Base-by-base conservation (phyloP, 495 filamentous ascomycete species). In the Penicillium antarcticum region DNA sequence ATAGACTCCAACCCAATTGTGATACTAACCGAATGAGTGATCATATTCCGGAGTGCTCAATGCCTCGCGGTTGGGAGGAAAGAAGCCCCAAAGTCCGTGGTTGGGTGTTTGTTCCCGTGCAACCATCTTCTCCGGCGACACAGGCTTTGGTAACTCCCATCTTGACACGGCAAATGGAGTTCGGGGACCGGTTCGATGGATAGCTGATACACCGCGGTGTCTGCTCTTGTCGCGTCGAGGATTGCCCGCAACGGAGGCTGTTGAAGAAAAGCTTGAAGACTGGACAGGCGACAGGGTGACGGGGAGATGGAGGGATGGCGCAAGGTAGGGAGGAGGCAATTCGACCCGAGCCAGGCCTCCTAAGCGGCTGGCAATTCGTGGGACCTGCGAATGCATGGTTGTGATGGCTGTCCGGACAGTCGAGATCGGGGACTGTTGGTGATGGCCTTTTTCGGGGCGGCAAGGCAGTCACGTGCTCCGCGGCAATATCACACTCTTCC, bases 31-130 rank as follows among this genome's bases (percentile, higher is more conserved):
- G 67, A 91, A 84, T 32, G 80, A 72, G 13, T 60, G 44, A 38
- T 85, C 82, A 55, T 89, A 84, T 14, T 81, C 77, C 2, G 92
- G 92, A 10, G 80, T 81, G 40, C 72, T 75, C 64, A 96, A 62
- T 13, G 84, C 68, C 56, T 80, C 79, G 41, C 77, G 79, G 45
- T 84, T 76, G 42, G 74, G 70, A 52, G 83, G 80, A 70, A 99
- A 97, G 72, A 99, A 99, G 0, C 79, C 85, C 87, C 87, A 97
- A n/a, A 99, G 85, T 32, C 89, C 91, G 70, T 99, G 94, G 49
- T 94, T 69, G 6, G 79, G 75, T 62, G 87, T 87, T 13, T 61
- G 45, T 34, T 62, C n/a, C 12, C 69, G 70, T 36, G 63, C 56
- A 45, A 66, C 55, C 73, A 75, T 60, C 68, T 79, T 45, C 70